phyloP scores from a whole-genome alignment of 179 eudicot genomes.

The Camellia oleifera region DNA sequence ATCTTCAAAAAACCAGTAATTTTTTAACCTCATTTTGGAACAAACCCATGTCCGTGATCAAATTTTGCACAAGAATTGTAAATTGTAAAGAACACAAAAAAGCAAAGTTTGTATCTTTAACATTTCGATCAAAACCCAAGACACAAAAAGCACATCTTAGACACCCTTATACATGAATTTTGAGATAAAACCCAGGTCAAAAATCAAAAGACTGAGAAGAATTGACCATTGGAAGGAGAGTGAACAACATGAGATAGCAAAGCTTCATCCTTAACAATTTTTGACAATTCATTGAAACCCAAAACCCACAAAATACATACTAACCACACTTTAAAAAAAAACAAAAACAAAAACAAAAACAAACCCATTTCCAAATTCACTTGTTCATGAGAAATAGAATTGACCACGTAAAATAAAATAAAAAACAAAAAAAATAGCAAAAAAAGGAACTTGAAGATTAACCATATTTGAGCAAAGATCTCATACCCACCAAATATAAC shows the following conservation, averaged over 20 bases:
- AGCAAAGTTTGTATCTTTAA: neutral
- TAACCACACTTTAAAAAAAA: neutral
- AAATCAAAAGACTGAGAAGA: neutral
- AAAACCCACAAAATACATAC: no score
- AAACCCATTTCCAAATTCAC: neutral
- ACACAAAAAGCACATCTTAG: neutral
- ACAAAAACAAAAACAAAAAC: no score
- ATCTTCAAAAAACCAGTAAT: no score
- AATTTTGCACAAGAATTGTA: neutral
- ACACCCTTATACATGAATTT: neutral
- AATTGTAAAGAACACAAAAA: neutral
- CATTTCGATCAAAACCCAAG: constrained; percentile 1
- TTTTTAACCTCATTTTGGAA: neutral
- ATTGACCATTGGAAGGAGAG: neutral
- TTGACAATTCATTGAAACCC: no score
- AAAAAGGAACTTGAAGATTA: neutral
- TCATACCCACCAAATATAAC: constrained; percentile 14
- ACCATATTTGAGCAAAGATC: constrained; percentile 8
- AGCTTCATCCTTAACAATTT: no score
- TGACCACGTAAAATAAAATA: no score
- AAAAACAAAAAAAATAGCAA: neutral
- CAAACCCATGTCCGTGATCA: constrained; percentile 4
- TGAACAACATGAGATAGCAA: neutral
- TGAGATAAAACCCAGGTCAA: constrained; percentile 9
- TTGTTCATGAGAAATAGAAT: neutral